Evolutionary conservation across 2,329 filamentous ascomycete genomes (phyloP), one percentile per base, ranked within the genome.

Genomic region (Calonectria henricotiae): DNA sequence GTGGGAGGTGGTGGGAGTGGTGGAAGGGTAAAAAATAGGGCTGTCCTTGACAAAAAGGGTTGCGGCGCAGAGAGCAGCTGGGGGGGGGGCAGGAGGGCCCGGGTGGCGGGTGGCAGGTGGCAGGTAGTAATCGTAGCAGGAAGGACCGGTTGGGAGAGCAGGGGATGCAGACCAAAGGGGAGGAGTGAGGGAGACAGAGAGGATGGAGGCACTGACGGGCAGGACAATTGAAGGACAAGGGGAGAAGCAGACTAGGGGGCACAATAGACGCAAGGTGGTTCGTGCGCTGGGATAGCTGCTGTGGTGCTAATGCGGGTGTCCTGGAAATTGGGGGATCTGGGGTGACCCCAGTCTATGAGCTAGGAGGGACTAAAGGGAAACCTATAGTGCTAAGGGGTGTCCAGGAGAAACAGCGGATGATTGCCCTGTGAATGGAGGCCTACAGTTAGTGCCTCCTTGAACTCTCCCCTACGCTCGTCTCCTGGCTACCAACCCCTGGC

Each of bases 311-410:
- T 77, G 74, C 73, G 75, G 74, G 74, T 75, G 75, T 72, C 74
- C 74, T 77, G 74, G 74, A 74, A 77, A 74, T 75, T 75, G 75
- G 75, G 75, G 68, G 64, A 71, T 73, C 71, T 74, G 74, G 74
- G 72, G 67, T 71, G 47, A 9, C 70, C 70, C 62, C 65, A 49
- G 71, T 74, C 63, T 32, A 62, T 41, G 44, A 43, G 63, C 72
- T 76, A 77, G 74, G 75, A 65, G 66, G 54, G 68, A 51, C 69
- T 63, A 73, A 47, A 51, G 71, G 62, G 62, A 61, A 46, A 46
- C 41, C 35, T 35, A 23, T 51, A 69, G 17, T 70, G 62, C 69
- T 70, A 66, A 60, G 61, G 68, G 61, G 68, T 58, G 58, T 20
- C 60, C 62, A 60, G 60, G 68, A 60, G 64, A 23, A 49, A 43